A percentile compares a stretch with the other conserved stretches of the same genome.
phyloP scores from a whole-genome alignment of 1,284 basidiomycete species.

The Coniophora puteana region DNA sequence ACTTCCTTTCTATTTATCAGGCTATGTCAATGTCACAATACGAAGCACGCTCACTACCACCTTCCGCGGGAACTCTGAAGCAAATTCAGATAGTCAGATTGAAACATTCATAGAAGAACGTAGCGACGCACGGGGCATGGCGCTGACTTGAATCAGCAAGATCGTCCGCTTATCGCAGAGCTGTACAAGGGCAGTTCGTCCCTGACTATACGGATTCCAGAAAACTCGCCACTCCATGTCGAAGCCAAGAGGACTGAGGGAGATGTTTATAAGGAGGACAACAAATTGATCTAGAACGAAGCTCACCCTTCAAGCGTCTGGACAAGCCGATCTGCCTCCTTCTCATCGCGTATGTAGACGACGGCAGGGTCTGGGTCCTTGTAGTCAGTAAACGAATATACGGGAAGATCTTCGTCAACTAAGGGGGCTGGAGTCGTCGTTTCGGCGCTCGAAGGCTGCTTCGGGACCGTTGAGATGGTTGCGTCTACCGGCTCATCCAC shows the following conservation, averaged over 20 bases:
- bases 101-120: background rate
- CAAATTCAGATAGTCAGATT: background rate
- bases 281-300: background rate
- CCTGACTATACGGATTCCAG: constrained; percentile 24
- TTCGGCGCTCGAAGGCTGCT: background rate
- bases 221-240: constrained; percentile 59
- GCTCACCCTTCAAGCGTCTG: constrained; percentile 36
- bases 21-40: constrained; percentile 1
- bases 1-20: constrained; percentile 32
- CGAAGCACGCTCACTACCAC: constrained; percentile 21
- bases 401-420: constrained; percentile 16
- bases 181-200: constrained; percentile 50
- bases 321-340: constrained; percentile 40
- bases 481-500: constrained; percentile 2
- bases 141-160: constrained; percentile 52
- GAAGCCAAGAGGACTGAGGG: constrained; percentile 49
- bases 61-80: constrained; percentile 41
- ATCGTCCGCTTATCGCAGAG: constrained; percentile 44
- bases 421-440: background rate
- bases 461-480: constrained; percentile 1
- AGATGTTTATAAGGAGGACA: background rate
- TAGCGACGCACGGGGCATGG: constrained; percentile 44
- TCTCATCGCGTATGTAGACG: constrained; percentile 38
- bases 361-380: constrained; percentile 28
- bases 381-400: constrained; percentile 41